Percentiles rank a stretch among this genome's conserved stretches.
Evolutionary conservation across 148 eudicot species (phyloP).

Genomic region (Fallopia convolvulus): DNA sequence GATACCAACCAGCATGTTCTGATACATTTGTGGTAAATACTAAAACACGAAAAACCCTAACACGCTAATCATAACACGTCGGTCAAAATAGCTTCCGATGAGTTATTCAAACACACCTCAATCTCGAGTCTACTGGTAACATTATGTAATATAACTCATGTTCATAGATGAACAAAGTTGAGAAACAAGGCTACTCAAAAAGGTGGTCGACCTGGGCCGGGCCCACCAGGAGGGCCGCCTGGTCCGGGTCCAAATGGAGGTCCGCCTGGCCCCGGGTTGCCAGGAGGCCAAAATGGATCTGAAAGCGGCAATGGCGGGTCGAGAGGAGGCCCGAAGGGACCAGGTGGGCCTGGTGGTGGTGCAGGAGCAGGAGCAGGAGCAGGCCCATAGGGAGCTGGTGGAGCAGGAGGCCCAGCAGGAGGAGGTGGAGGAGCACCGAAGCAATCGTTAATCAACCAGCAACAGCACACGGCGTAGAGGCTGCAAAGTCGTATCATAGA

Average conservation of each 20-base stretch:
- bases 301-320: slow-evolving; percentile 3
- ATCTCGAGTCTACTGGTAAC: background rate
- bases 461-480: slow-evolving; percentile 33
- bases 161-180: background rate
- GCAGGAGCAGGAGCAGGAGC: slow-evolving; percentile 6
- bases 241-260: slow-evolving; percentile 1
- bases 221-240: background rate
- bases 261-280: slow-evolving; percentile 1
- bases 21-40: no score
- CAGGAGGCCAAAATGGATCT: slow-evolving; percentile 5
- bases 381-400: slow-evolving; percentile 12
- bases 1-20: no score
- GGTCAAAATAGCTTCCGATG: background rate
- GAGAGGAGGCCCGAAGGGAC: background rate
- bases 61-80: background rate
- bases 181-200: background rate
- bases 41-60: background rate
- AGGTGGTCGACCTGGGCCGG: background rate
- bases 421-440: slow-evolving; percentile 17
- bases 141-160: background rate
- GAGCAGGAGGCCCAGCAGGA: slow-evolving; percentile 3
- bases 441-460: slow-evolving; percentile 36
- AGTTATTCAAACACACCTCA: background rate
- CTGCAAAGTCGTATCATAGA: slow-evolving; percentile 13
- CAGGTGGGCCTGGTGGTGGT: slow-evolving; percentile 1